Conservation (phyloP, 108 stramenopile genomes). For the Nannochloropsis gaditana region DNA sequence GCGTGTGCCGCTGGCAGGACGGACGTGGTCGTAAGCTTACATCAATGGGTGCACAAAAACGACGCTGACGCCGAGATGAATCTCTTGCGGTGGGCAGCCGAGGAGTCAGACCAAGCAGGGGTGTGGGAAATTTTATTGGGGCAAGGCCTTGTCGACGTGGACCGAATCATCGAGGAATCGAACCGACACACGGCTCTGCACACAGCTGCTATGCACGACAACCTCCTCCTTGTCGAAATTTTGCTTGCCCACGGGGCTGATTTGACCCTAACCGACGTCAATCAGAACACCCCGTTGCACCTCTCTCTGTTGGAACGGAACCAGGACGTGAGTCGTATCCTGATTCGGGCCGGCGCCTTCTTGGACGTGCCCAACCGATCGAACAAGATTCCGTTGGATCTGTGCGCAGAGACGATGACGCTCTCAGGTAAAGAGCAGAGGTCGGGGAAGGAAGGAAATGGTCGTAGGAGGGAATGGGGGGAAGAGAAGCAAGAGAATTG, state of each 20-base stretch:
- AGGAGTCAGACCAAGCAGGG: not conserved
- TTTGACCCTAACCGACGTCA: not conserved
- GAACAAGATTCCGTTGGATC: conserved; percentile 14
- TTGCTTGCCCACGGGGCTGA: not conserved
- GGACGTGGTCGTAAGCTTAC: not conserved
- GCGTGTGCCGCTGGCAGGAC: not conserved
- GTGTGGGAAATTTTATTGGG: not conserved
- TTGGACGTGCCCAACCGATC: not conserved
- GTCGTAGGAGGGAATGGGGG: no score
- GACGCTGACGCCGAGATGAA: not conserved
- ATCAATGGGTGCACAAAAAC: not conserved
- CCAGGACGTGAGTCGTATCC: not conserved
- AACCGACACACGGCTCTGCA: not conserved
- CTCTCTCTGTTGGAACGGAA: not conserved
- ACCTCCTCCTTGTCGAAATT: not conserved
- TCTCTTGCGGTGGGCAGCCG: not conserved
- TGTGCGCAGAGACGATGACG: conserved; percentile 18
- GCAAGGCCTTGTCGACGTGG: not conserved
- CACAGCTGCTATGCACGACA: not conserved
- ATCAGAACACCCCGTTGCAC: not conserved
- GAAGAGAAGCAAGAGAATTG: no score
- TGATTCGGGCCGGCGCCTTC: not conserved
- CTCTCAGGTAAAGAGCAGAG: not conserved
- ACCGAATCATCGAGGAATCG: not conserved
- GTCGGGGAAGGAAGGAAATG: no score